Base-by-base conservation (phyloP, 2,329 filamentous ascomycete species). In the Periconia macrospinosa region DNA sequence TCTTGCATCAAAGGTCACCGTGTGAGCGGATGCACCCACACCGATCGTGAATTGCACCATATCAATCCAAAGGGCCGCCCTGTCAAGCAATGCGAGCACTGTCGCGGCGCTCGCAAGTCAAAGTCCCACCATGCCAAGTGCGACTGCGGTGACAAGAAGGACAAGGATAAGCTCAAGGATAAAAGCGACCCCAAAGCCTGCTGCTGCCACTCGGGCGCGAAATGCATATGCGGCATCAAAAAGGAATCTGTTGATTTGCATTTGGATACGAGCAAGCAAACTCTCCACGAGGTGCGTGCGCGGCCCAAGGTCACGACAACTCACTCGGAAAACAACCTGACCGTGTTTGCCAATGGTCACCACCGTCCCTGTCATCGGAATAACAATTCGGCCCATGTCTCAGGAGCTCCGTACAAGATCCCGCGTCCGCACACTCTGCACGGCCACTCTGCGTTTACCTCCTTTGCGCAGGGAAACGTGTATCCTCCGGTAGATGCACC, bases 31-130 rank as follows among this genome's bases (percentile, higher is more conserved):
- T 99, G 94, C 82, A 91, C 93, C 76, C 94, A 99, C 78, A 85
- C 86, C 75, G 94, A 97, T 76, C 91, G 93, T 64, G 90, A 90
- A 62, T 84, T 97, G 62, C 89, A 91, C 71, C 91, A 96, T 75
- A 96, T 97, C 80, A 95, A 95, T 77, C 96, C 96, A 76, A 97
- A 97, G 81, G 93, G 93, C 70, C 90, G 93, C 59, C 94, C 94
- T 58, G 92, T 97, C 66, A 96, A 94, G 67, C 94, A 99, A 87
- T 99, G 94, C 78, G 86, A 91, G 65, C 94, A 99, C 79, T 99
- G 94, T 79, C 93, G 94, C 75, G 86, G 89, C 63, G 89, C 96
- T 82, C 92, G 94, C 79, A 97, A 97, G 83, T 93, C 91, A 76
- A 91, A 94, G 68, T 88, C 92, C 54, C 91, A 93, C 61, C 94